Evolutionary conservation across 495 filamentous ascomycete species (phyloP).

Genomic region (Talaromyces borbonicus): DNA sequence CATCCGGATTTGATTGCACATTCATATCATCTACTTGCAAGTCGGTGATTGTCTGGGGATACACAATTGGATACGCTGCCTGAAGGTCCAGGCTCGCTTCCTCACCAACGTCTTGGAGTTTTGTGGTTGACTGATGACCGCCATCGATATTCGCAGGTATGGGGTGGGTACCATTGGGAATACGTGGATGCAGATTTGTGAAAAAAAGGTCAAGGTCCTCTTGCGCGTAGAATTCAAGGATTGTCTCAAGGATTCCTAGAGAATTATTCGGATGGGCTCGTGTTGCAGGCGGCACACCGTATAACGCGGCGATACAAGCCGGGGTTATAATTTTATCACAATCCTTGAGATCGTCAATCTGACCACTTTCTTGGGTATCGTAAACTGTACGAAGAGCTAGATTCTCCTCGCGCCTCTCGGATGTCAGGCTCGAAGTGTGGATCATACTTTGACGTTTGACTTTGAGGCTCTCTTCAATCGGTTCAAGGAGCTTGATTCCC

Average conservation of each 20-base stretch:
- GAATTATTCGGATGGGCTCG: slow-evolving; percentile 29
- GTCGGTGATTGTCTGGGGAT: slow-evolving; percentile 45
- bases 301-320: slow-evolving; percentile 43
- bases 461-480: background rate
- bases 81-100: slow-evolving; percentile 42
- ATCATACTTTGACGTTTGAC: background rate
- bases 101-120: slow-evolving; percentile 20
- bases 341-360: background rate
- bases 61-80: slow-evolving; percentile 35
- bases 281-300: slow-evolving; percentile 34
- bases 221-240: slow-evolving; percentile 39
- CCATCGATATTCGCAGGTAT: slow-evolving; percentile 31
- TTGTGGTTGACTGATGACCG: slow-evolving; percentile 24
- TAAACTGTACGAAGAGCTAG: background rate
- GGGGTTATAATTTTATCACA: slow-evolving; percentile 28
- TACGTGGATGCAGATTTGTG: slow-evolving; percentile 31
- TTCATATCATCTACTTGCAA: slow-evolving; percentile 45
- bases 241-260: slow-evolving; percentile 41
- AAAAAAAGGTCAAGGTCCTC: slow-evolving; percentile 50
- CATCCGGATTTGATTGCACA: slow-evolving; percentile 27
- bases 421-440: background rate
- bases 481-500: slow-evolving; percentile 10
- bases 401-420: background rate
- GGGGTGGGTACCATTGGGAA: slow-evolving; percentile 34
- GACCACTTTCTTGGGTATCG: background rate